Evolutionary conservation across 257 asterid species (phyloP).

Genomic region (Solanum sitiens): DNA sequence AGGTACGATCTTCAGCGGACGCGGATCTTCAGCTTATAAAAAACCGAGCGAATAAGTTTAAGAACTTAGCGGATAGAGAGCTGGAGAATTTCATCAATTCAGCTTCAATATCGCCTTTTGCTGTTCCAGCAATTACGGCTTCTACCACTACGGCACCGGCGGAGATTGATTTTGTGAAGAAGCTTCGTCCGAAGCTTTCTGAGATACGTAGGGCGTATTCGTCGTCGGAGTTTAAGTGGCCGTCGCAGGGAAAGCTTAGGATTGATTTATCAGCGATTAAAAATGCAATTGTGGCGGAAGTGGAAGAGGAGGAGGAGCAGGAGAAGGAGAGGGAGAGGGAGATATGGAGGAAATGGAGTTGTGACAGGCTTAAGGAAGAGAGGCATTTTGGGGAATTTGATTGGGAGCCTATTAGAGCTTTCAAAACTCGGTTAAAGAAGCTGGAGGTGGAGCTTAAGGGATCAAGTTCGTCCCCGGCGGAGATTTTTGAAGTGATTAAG

Average conservation of each 20-base stretch:
- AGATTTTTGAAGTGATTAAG: slow-evolving; percentile 78
- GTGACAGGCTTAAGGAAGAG: slow-evolving; percentile 45
- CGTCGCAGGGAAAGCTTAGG: slow-evolving; percentile 41
- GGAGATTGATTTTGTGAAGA: slow-evolving; percentile 77
- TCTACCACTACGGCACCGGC: slow-evolving; percentile 65
- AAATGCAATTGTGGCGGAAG: slow-evolving; percentile 78
- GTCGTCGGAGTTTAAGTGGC: slow-evolving; percentile 76
- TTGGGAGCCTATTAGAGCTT: slow-evolving; percentile 70
- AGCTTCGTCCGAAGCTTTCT: slow-evolving; percentile 63
- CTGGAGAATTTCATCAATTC: slow-evolving; percentile 85
- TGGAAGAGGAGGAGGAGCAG: slow-evolving; percentile 45
- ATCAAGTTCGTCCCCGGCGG: slow-evolving; percentile 31
- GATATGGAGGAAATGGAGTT: slow-evolving; percentile 36
- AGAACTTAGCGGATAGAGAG: slow-evolving; percentile 65
- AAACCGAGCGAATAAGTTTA: slow-evolving; percentile 74
- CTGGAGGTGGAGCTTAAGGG: slow-evolving; percentile 75
- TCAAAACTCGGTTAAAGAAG: slow-evolving; percentile 66
- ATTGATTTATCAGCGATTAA: slow-evolving; percentile 66
- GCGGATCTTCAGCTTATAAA: slow-evolving; percentile 85
- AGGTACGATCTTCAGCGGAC: slow-evolving; percentile 93
- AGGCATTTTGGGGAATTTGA: slow-evolving; percentile 53
- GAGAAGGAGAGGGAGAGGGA: slow-evolving; percentile 39
- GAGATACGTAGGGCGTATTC: slow-evolving; percentile 82
- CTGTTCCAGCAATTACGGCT: slow-evolving; percentile 64
- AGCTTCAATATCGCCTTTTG: slow-evolving; percentile 64